Base-by-base conservation (phyloP, 2,329 filamentous ascomycete species). In the Dichotomopilus funicola region DNA sequence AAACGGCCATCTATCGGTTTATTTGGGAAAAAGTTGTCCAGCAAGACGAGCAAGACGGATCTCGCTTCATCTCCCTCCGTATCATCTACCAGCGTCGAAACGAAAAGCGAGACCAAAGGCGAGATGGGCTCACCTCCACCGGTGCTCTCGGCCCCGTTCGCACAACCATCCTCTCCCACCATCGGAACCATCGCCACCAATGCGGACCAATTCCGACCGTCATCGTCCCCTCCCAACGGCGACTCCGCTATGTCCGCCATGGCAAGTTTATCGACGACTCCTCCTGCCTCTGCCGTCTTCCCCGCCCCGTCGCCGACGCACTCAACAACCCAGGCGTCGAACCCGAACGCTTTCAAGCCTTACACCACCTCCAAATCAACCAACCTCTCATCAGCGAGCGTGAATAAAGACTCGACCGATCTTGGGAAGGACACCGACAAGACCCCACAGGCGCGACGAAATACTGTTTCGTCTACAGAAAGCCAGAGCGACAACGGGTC, bases 151-250 rank as follows among this genome's bases (percentile, higher is more conserved):
- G 75, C 78, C 40, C 86, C 86, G 0, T 85, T 87, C 62, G 80
- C 82, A 9, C 77, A 75, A 55, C 78, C 80, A 33, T 79, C 85
- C 1, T 78, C 82, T 53, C 85, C 88, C 1, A 74, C 85, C 19
- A 80, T 91, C 6, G 83, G 81, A 35, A 83, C 85, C 0, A 85
- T 90, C 63, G 77, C 79, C 37, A 78, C 81, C 0, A 85, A 86
- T 59, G 82, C 83, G 19, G 86, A 90, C 58, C 76, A 83, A 10
- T 80, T 81, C 61, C 81, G 79, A 58, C 75, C 78, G 11, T 79
- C 77, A 4, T 76, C 75, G 1, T 80, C 79, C 36, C 76, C 78
- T 5, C 78, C 80, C 1, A 79, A 83, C 40, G 76, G 83, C 49
- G 76, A 75, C 56, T 74, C 81, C 65, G 86, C 86, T 31, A 76